Conservation (phyloP, 257 asterid species). For the Solanum clarkiae region DNA sequence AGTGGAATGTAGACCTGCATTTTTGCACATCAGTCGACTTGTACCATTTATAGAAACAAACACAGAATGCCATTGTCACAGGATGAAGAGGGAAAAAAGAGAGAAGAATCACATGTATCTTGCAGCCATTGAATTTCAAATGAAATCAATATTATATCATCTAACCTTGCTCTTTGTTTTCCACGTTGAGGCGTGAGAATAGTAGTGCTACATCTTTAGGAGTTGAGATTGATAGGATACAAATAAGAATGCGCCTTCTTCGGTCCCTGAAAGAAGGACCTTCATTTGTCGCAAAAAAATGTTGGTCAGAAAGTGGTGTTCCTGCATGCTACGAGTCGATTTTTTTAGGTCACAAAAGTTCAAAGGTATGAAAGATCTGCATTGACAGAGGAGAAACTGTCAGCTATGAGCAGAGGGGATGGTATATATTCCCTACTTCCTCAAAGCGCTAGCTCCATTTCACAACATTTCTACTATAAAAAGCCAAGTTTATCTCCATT, state of each 20-base stretch:
- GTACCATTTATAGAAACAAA: not conserved
- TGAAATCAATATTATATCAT: not conserved
- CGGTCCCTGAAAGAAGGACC: not conserved
- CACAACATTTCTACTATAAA: slow-evolving; percentile 12
- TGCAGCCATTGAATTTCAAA: not conserved
- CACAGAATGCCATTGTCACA: not conserved
- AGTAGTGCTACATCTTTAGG: not conserved
- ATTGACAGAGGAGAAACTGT: not conserved
- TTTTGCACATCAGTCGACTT: not conserved
- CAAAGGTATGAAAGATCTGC: not conserved
- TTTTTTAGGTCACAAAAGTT: not conserved
- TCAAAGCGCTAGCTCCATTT: not conserved
- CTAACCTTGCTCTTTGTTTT: not conserved
- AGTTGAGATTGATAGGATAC: not conserved
- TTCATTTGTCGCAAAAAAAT: not conserved
- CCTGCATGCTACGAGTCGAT: not conserved
- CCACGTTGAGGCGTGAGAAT: not conserved
- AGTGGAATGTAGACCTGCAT: not conserved
- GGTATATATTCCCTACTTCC: not conserved
- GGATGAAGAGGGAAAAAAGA: not conserved
- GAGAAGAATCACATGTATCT: not conserved
- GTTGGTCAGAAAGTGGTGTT: not conserved
- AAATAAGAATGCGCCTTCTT: not conserved
- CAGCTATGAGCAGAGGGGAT: not conserved
- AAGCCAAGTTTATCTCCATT: slow-evolving; percentile 28